Conservation (phyloP, 306 rosid genomes). For the Gleditsia sinensis region DNA sequence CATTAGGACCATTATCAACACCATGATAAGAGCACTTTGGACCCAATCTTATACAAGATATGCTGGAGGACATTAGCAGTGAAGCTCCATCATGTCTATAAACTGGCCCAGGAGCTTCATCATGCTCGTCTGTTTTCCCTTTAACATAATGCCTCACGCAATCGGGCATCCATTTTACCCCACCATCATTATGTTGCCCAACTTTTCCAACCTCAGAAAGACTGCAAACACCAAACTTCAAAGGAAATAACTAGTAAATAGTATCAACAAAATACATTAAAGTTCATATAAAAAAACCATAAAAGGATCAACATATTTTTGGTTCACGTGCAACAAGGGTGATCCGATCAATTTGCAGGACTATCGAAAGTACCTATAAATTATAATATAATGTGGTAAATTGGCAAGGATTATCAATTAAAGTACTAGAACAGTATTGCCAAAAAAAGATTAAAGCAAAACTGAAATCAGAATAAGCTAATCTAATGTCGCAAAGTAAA, state of each 20-base stretch:
- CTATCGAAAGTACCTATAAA: constrained; percentile 3
- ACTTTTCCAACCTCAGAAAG: constrained; percentile 64
- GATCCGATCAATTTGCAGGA: constrained; percentile 8
- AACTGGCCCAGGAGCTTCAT: constrained; percentile 49
- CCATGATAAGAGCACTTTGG: constrained; percentile 41
- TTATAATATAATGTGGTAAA: constrained; percentile 4
- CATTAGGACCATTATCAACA: constrained; percentile 40
- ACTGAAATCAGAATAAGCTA: not conserved
- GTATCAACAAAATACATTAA: constrained; percentile 30
- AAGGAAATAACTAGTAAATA: constrained; percentile 45
- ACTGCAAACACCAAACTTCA: constrained; percentile 60
- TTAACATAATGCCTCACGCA: constrained; percentile 49
- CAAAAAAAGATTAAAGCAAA: not conserved
- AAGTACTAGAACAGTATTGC: not conserved
- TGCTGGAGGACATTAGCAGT: constrained; percentile 52
- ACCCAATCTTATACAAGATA: constrained; percentile 70
- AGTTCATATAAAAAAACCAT: constrained; percentile 11
- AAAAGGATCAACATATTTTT: constrained; percentile 4
- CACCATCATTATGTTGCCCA: constrained; percentile 36
- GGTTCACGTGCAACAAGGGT: constrained; percentile 19
- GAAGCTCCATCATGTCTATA: constrained; percentile 51
- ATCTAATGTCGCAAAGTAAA: not conserved
- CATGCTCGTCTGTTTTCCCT: constrained; percentile 39
- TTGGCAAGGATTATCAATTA: not conserved
- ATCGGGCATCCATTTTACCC: constrained; percentile 52